A percentile compares a stretch with the other conserved stretches of the same genome.
Evolutionary conservation across 2,329 filamentous ascomycete species (phyloP).

Genomic region (Fulvia fulva): DNA sequence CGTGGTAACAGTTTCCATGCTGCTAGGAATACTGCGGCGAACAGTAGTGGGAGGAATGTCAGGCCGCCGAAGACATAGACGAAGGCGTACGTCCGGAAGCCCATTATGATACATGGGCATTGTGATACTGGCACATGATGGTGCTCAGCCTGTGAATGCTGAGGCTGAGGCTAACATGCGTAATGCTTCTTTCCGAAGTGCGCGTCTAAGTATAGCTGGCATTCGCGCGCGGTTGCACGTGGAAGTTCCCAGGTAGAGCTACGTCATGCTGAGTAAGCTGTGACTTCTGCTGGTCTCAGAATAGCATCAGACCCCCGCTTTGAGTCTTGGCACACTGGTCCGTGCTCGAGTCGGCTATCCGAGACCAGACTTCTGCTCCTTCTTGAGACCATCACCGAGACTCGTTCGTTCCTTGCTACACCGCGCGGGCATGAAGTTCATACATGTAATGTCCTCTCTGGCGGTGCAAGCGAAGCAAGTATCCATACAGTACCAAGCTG

Average conservation of each 20-base stretch:
- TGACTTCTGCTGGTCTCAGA: no score
- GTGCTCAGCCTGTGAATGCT: neutral
- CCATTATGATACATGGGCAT: conserved; percentile 25
- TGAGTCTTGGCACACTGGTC: no score
- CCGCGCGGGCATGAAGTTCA: no score
- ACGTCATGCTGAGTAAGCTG: neutral
- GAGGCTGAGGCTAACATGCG: neutral
- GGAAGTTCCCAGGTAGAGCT: neutral
- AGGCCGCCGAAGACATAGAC: conserved; percentile 82
- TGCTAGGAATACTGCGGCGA: conserved; percentile 59
- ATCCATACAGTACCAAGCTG: no score
- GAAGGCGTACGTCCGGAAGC: conserved; percentile 57
- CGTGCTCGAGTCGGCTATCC: no score
- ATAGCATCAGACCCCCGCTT: no score
- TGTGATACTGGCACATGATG: neutral
- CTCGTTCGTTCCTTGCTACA: no score
- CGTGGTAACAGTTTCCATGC: conserved; percentile 60
- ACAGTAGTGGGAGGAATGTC: conserved; percentile 75
- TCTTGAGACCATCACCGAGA: no score
- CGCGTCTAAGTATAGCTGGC: neutral
- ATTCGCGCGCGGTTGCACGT: neutral
- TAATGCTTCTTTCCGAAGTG: neutral
- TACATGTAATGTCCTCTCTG: no score
- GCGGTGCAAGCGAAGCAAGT: no score
- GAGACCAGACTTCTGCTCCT: no score